Evolutionary conservation across 805 yeast genomes (phyloP).

Genomic region (Kregervanrija delftensis): DNA sequence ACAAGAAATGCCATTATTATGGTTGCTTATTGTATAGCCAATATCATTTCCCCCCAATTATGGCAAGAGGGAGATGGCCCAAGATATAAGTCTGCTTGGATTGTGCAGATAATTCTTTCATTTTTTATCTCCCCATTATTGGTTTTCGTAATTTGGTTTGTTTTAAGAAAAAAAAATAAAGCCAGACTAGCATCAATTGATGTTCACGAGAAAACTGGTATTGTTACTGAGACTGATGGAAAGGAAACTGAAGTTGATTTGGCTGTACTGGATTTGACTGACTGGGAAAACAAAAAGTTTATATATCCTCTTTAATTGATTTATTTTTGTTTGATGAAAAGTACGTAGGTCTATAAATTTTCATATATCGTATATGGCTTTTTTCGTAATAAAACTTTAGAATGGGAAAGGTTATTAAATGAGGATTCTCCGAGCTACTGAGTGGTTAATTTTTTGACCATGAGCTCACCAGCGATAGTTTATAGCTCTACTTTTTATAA

Average conservation of each 20-base stretch:
- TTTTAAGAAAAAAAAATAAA: constrained; percentile 38
- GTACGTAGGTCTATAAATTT: too few species aligned
- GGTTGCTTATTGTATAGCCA: constrained; percentile 42
- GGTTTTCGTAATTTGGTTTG: constrained; percentile 35
- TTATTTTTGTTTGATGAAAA: too few species aligned
- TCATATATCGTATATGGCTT: too few species aligned
- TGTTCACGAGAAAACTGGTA: too few species aligned
- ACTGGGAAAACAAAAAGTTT: constrained; percentile 40
- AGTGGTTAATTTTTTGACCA: too few species aligned
- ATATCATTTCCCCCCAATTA: constrained; percentile 49
- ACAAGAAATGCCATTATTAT: constrained; percentile 42
- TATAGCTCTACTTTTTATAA: too few species aligned
- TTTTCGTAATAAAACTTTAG: too few species aligned
- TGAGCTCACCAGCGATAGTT: too few species aligned
- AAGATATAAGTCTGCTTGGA: constrained; percentile 43
- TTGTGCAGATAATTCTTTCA: constrained; percentile 46
- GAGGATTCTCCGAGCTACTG: too few species aligned
- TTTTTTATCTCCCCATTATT: constrained; percentile 40
- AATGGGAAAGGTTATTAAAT: too few species aligned
- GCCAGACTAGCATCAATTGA: constrained; percentile 3
- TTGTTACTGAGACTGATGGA: too few species aligned
- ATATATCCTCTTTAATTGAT: constrained; percentile 36
- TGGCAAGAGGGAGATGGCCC: constrained; percentile 47
- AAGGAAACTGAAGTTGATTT: constrained; percentile 23
- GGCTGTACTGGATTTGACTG: constrained; percentile 45